phyloP scores from a whole-genome alignment of 192 early-diverging fungal genomes.

The Umbelopsis sp. region DNA sequence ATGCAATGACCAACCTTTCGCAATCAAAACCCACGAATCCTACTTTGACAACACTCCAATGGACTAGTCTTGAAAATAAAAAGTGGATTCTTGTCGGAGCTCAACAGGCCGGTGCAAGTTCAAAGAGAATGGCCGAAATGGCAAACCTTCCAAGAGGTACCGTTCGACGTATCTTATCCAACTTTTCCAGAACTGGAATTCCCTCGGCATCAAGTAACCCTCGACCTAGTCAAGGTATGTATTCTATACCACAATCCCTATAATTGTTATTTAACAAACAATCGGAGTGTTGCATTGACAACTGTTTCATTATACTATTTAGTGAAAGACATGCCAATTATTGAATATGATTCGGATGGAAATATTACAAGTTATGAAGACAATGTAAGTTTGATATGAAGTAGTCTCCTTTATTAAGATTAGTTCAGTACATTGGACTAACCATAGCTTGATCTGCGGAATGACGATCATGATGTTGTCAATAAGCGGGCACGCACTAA shows the following conservation, averaged over 20 bases:
- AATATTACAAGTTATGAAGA: constrained; percentile 31
- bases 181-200: constrained; percentile 35
- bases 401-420: not conserved
- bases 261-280: too few relatives aligned
- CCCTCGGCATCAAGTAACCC: constrained; percentile 27
- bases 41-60: not conserved
- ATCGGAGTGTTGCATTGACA: too few relatives aligned
- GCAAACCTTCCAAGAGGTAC: constrained; percentile 30
- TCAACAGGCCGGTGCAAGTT: constrained; percentile 35
- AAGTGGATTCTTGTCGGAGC: constrained; percentile 38
- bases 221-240: constrained; percentile 23
- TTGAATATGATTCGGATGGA: constrained; percentile 38
- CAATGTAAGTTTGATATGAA: not conserved
- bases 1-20: not conserved
- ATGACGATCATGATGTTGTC: not conserved
- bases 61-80: constrained; percentile 5
- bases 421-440: not conserved
- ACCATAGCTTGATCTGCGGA: not conserved
- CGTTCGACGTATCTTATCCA: constrained; percentile 35
- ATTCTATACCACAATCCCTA: too few relatives aligned
- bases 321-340: constrained; percentile 31
- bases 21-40: not conserved
- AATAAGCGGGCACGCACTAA: not conserved
- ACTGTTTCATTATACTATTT: not conserved
- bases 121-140: constrained; percentile 32